These are phyloP conservation scores for Pichia sporocuriosa DNA, from an alignment of 805 yeast genomes.

Conservation along the genomic window DNA sequence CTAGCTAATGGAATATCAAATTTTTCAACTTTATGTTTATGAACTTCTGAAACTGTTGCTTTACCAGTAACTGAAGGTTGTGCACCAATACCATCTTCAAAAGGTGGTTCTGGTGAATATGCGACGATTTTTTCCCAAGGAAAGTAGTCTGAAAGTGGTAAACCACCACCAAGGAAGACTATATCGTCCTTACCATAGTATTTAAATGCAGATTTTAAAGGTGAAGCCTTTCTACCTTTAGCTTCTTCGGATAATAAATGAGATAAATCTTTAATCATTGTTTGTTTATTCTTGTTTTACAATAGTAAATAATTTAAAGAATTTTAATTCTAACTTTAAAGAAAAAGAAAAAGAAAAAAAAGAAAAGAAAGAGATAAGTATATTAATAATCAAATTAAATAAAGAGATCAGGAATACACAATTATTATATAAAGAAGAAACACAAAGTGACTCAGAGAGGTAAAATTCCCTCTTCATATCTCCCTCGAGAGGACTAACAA, in stretches of 20 bases:
- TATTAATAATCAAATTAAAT: no score
- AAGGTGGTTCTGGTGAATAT: conserved; percentile 74
- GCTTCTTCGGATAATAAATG: conserved; percentile 78
- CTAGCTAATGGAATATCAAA: conserved; percentile 68
- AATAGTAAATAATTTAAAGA: no score
- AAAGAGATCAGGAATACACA: no score
- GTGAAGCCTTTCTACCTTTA: conserved; percentile 65
- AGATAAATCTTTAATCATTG: conserved; percentile 50
- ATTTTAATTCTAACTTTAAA: not conserved
- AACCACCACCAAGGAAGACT: conserved; percentile 91
- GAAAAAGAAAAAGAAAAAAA: not conserved
- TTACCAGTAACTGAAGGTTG: conserved; percentile 36
- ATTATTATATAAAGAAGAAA: no score
- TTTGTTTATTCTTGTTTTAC: not conserved
- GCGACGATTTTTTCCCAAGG: conserved; percentile 78
- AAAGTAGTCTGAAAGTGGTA: conserved; percentile 85
- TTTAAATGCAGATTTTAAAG: conserved; percentile 78
- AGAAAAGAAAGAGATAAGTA: not conserved
- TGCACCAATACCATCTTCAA: conserved; percentile 71
- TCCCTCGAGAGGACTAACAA: no score
- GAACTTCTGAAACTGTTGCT: conserved; percentile 31
- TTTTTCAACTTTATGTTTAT: conserved; percentile 38
- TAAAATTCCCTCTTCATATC: no score
- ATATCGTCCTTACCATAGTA: conserved; percentile 68
- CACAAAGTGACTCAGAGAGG: not conserved